Base-by-base conservation (phyloP, 1,284 basidiomycete species). In the Hymenochaete sp. region DNA sequence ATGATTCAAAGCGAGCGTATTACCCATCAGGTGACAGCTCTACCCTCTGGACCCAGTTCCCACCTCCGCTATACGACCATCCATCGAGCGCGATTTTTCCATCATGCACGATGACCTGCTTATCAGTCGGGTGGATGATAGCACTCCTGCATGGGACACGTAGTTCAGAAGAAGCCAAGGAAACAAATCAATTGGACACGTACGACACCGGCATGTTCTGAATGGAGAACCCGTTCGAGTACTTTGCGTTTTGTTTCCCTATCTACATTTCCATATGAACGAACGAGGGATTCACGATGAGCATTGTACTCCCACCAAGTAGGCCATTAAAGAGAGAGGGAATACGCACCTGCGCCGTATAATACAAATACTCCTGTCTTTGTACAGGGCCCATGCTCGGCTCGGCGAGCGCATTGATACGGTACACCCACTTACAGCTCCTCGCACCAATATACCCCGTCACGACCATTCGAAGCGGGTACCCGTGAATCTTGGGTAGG, bases 381-480 rank as follows among this genome's bases (percentile, higher is more conserved):
- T 76, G 73, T 4, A 76, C 72, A 0, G 73, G 74, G 0, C 70
- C 73, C 59, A 68, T 60, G 52, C 70, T 73, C 5, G 72, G 62
- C 52, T 71, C 67, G 4, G 61, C 54, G 5, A 75, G 60, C 1
- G 70, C 71, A 49, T 74, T 75, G 57, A 77, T 72, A 45, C 63
- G 62, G 49, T 74, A 71, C 11, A 78, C 61, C 75, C 75, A 78
- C 52, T 78, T 79, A 54, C 67, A 65, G 48, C 69, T 73, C 35
- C 76, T 58, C 2, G 76, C 76, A 19, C 76, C 75, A 35, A 77
- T 77, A 53, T 74, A 70, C n/a, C 75, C 75, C 0, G 73, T 62
- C 4, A 77, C 68, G 41, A 78, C 70, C 13, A 71, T 55, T 10
- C 75, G 69, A 19, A 78, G 61, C 0, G 77, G 76, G 18, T 59